Conservation (phyloP, 1,284 basidiomycete genomes). For the Malassezia obtusa region DNA sequence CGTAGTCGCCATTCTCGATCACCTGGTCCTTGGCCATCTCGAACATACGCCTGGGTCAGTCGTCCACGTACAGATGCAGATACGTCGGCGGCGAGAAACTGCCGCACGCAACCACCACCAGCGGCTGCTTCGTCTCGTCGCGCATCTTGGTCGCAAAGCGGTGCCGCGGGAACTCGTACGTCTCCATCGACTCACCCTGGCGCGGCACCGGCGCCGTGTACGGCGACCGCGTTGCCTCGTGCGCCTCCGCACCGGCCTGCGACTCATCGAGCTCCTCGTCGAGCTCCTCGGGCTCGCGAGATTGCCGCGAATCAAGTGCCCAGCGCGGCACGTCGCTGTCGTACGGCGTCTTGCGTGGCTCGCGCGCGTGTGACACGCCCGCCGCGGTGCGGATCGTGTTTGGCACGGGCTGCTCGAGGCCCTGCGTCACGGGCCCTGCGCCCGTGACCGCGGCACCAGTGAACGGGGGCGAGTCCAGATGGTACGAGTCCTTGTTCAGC, state of each 20-base stretch:
- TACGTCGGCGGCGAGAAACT: constrained; percentile 56
- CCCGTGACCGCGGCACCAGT: constrained; percentile 38
- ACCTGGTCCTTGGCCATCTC: constrained; percentile 96
- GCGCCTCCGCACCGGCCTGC: not conserved
- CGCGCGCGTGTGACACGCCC: not conserved
- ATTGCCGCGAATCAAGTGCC: constrained; percentile 19
- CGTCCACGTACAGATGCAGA: constrained; percentile 50
- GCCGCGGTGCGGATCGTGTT: not conserved
- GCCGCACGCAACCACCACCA: constrained; percentile 53
- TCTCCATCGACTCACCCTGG: constrained; percentile 32
- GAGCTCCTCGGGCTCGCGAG: constrained; percentile 15
- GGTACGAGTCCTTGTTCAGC: constrained; percentile 42
- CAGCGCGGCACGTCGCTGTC: constrained; percentile 34
- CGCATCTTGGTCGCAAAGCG: constrained; percentile 40
- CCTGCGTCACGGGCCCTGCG: constrained; percentile 29
- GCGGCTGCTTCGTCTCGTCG: constrained; percentile 42
- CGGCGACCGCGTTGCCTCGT: not conserved
- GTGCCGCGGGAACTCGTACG: constrained; percentile 43
- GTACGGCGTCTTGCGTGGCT: not conserved
- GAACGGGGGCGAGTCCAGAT: constrained; percentile 46
- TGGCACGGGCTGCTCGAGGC: constrained; percentile 9
- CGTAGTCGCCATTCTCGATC: constrained; percentile 81
- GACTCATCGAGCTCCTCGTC: constrained; percentile 33
- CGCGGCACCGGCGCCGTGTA: constrained; percentile 21
- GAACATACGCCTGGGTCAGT: constrained; percentile 77